These are phyloP conservation scores for Nakaseomyces sp. DNA, from an alignment of 1,139 yeast genomes.

Conservation along the genomic window DNA sequence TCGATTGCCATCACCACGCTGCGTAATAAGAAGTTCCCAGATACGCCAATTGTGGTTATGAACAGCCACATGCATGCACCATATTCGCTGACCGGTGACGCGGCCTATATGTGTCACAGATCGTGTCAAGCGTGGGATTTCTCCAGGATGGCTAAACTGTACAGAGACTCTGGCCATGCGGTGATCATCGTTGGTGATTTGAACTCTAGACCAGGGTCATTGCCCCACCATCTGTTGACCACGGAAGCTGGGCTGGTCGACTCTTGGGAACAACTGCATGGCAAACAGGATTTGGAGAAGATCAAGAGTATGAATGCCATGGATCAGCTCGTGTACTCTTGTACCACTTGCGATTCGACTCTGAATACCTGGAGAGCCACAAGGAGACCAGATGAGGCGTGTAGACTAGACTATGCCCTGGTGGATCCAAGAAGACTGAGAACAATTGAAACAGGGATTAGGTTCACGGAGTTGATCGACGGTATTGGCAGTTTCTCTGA, in stretches of 20 bases:
- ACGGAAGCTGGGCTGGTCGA: conserved; percentile 63
- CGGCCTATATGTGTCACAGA: conserved; percentile 81
- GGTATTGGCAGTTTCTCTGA: conserved; percentile 71
- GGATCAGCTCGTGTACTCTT: conserved; percentile 65
- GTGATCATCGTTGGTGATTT: conserved; percentile 89
- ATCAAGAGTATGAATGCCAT: conserved; percentile 48
- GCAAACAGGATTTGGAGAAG: conserved; percentile 35
- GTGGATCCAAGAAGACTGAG: conserved; percentile 48
- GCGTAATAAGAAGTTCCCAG: conserved; percentile 39
- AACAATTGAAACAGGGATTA: conserved; percentile 55
- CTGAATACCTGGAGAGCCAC: conserved; percentile 78
- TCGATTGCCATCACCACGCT: conserved; percentile 71
- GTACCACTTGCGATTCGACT: conserved; percentile 82
- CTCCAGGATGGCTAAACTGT: conserved; percentile 52
- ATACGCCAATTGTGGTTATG: conserved; percentile 61
- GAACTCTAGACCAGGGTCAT: conserved; percentile 78
- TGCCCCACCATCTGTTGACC: conserved; percentile 70
- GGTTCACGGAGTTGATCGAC: conserved; percentile 61
- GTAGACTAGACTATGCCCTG: conserved; percentile 83
- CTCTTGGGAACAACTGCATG: conserved; percentile 71
- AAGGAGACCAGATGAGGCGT: conserved; percentile 63
- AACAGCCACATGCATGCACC: conserved; percentile 99
- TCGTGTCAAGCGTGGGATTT: conserved; percentile 97
- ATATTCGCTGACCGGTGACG: conserved; percentile 72
- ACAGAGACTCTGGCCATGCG: conserved; percentile 68